phyloP scores from a whole-genome alignment of 768 basidiomycete genomes.

The Tremella mesenterica region DNA sequence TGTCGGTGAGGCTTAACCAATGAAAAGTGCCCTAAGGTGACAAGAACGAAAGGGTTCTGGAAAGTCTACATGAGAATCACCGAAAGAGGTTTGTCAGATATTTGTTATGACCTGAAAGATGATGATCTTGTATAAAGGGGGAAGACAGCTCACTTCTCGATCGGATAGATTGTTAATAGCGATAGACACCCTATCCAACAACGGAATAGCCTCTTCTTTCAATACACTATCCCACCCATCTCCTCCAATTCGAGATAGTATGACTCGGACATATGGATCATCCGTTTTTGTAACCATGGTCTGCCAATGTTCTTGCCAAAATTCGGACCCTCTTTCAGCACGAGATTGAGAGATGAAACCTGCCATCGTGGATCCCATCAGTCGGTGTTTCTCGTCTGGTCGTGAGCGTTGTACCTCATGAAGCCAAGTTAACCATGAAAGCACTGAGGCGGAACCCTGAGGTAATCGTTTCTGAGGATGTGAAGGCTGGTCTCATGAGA shows the following conservation, averaged over 20 bases:
- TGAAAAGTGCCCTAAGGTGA: too few relatives aligned
- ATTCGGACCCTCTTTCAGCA: constrained; percentile 15
- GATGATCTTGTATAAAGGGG: too few relatives aligned
- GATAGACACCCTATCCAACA: constrained; percentile 37
- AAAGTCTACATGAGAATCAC: too few relatives aligned
- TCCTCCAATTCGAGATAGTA: constrained; percentile 32
- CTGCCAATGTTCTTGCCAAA: constrained; percentile 33
- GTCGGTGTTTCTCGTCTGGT: constrained; percentile 32
- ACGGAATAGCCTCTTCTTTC: constrained; percentile 31
- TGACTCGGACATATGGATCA: constrained; percentile 40
- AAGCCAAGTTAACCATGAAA: too few relatives aligned
- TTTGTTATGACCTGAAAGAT: too few relatives aligned
- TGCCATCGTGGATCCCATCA: constrained; percentile 34
- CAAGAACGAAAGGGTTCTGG: too few relatives aligned
- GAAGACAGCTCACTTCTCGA: constrained; percentile 31
- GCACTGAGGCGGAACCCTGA: too few relatives aligned
- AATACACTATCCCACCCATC: constrained; percentile 39
- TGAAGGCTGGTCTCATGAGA: too few relatives aligned
- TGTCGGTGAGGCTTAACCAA: too few relatives aligned
- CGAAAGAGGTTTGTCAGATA: too few relatives aligned
- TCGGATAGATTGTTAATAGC: constrained; percentile 37
- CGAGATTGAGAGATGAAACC: constrained; percentile 24
- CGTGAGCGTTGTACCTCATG: too few relatives aligned
- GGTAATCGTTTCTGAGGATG: too few relatives aligned
- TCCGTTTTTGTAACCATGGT: constrained; percentile 28